Percentiles rank a stretch among this genome's conserved stretches.
phyloP scores from a whole-genome alignment of 768 basidiomycete species.

The Termitomyces sp. region DNA sequence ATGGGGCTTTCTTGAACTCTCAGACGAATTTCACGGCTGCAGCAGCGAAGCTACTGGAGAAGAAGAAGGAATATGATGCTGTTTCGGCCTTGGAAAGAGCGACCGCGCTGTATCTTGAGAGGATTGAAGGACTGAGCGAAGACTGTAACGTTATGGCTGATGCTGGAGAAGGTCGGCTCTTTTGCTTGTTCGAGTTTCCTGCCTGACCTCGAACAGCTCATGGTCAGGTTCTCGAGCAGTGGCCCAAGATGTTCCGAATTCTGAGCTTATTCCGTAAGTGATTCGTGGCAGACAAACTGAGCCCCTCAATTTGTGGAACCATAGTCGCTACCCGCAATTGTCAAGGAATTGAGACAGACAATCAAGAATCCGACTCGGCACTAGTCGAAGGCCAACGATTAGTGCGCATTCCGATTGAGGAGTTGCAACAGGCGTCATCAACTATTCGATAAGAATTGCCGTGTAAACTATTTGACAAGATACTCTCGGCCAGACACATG shows the following conservation, averaged over 20 bases:
- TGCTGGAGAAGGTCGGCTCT: conserved; percentile 58
- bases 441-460: conserved; percentile 6
- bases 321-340: conserved; percentile 50
- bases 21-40: conserved; percentile 46
- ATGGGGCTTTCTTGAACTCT: conserved; percentile 35
- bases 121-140: conserved; percentile 64
- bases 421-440: conserved; percentile 40
- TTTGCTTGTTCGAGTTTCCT: background rate
- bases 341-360: conserved; percentile 17
- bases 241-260: conserved; percentile 83
- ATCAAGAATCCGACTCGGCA: conserved; percentile 6
- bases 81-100: conserved; percentile 69
- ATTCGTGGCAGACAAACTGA: background rate
- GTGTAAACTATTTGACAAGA: background rate
- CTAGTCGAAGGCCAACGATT: conserved; percentile 51
- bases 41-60: conserved; percentile 58
- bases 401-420: conserved; percentile 73
- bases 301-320: background rate
- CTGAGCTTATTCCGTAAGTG: conserved; percentile 64
- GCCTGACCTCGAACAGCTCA: conserved; percentile 44
- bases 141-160: conserved; percentile 79
- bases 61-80: conserved; percentile 80
- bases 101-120: conserved; percentile 58
- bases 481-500: background rate
- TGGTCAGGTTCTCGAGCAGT: conserved; percentile 75